Evolutionary conservation across 768 basidiomycete genomes (phyloP), one percentile per base, ranked within the genome.

Genomic region (Boletellus ananiceps): DNA sequence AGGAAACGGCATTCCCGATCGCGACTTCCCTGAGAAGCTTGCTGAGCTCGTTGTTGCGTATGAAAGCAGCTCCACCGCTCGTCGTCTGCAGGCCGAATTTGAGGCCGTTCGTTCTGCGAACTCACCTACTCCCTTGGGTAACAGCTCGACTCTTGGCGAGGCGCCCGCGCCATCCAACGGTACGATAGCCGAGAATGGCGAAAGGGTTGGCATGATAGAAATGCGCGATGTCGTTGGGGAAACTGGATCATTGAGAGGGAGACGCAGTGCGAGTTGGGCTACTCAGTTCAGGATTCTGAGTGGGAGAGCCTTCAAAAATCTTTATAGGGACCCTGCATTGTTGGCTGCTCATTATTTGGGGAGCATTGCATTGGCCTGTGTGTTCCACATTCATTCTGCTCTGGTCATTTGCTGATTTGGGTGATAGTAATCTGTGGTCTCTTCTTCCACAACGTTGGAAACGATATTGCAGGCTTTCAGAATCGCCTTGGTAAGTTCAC

Each of bases 381-480:
- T 74, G 87, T 77, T 18, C 43, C 48, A 40, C 46, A 16, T 40
- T 33, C 40, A 36, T 12, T 38, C 7, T 40, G 42, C 44, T 16
- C 50, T 37, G 29, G 29, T 15, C 41, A 14, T 39, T 43, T 43
- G 15, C 45, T 56, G 44, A 57, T 35, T 39, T 7, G 9, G 33
- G 34, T 27, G 40, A 25, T 51, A 92, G 88, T 93, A 47, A 76
- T 96, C 40, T 96, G 93, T 64, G 93, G 93, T n/a, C 73, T 93
- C 59, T 90, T 98, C 71, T 94, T 88, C 74, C 86, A 87, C 61
- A 80, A 90, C 48, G 84, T 96, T 46, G 85, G 83, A 14, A 86
- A 93, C 62, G 94, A 97, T 69, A 97, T 98, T 43, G 84, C 89
- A 6, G 95, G 95, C 5, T 96, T 99, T 82, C 95, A 98, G 75